Base-by-base conservation (phyloP, 202 grass and related monocot species). In the Digitaria exilis region DNA sequence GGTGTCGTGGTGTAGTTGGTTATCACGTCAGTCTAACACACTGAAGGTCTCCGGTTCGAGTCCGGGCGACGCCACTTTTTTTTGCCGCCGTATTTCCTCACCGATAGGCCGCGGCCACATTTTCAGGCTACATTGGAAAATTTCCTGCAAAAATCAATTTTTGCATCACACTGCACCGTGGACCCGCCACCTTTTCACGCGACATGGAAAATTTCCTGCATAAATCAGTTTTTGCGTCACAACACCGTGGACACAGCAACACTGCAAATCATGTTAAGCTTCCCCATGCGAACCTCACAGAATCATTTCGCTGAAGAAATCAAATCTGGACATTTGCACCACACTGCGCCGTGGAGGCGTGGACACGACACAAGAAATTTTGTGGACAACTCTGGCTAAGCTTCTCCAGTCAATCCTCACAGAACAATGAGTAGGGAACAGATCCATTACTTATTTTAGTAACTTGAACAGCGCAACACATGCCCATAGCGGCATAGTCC, bases 11-110 rank as follows among this genome's bases (percentile, higher is more conserved):
- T 98, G 96, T 98, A 96, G 96, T 98, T 98, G 93, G 91, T 98
- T 94, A 94, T 98, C 93, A 96, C 91, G 96, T 96, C 91, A 96
- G 93, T 94, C 93, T 92, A 96, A 98, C 95, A 92, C 92, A 81
- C 71, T 76, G 85, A 87, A 87, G 85, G 78, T 87, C 77, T 87
- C 71, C 71, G 69, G 78, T 81, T 87, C 71, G 60, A 87, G 28
- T 34, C 68, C 76, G 57, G 76, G 76, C 76, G 84, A 86, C 29
- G 84, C 84, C 84, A 0, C 2, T 15, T 42, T 18, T 26, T 73
- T 50, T n/a, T 21, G n/a, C n/a, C n/a, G 21, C 52, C 8, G 8
- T 10, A 10, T 52, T 52, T 16, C 13, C 44, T 39, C 13, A 46
- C 44, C 13, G 14, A 3, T 15, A 46, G 44, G 7, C 8, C 44